Conservation (phyloP, 2,329 filamentous ascomycete species). For the Fusarium paranaense region DNA sequence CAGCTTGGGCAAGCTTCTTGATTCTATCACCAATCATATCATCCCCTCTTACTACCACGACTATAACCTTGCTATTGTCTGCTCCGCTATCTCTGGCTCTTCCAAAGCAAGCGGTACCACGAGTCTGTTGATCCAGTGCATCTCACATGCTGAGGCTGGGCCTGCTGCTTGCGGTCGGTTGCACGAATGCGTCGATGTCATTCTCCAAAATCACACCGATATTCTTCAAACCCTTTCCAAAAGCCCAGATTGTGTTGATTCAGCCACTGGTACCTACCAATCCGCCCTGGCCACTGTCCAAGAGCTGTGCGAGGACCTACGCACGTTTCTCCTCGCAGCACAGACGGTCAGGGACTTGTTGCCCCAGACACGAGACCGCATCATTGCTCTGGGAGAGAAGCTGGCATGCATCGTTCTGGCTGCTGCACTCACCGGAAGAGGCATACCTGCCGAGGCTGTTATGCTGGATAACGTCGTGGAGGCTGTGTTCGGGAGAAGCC, state of each 20-base stretch:
- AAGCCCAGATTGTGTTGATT: neutral
- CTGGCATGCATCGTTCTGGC: neutral
- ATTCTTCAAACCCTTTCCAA: neutral
- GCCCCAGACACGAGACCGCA: neutral
- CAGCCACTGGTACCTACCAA: neutral
- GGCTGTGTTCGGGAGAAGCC: neutral
- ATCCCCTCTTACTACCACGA: neutral
- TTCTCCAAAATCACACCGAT: neutral
- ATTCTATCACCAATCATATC: neutral
- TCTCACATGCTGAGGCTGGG: neutral
- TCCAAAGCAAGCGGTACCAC: slow-evolving; percentile 10
- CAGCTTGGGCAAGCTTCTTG: neutral
- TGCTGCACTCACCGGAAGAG: neutral
- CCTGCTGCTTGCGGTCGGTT: neutral
- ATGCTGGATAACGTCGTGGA: neutral
- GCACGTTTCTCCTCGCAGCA: neutral
- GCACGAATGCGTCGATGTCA: neutral
- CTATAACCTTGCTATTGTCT: slow-evolving; percentile 1
- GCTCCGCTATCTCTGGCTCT: neutral
- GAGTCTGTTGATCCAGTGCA: neutral
- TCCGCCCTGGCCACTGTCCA: neutral
- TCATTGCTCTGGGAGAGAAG: neutral
- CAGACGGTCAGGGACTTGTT: neutral
- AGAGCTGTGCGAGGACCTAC: neutral
- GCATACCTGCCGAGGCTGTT: neutral